Percentiles rank a stretch among this genome's conserved stretches.
Evolutionary conservation across 768 basidiomycete genomes (phyloP).

Genomic region (Amylocystis lapponica): DNA sequence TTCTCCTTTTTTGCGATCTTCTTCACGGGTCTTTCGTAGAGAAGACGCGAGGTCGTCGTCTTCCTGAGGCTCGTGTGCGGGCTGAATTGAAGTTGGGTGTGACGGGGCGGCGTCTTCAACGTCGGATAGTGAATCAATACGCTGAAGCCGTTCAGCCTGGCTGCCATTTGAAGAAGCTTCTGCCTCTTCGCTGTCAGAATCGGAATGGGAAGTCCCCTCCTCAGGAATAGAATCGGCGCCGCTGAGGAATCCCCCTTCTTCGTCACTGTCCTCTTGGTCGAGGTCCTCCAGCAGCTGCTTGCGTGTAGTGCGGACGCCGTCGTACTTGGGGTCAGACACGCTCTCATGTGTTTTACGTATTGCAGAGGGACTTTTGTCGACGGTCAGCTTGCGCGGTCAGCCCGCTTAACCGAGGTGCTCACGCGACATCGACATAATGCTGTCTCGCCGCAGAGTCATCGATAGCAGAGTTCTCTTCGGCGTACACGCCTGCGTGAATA

Average conservation of each 20-base stretch:
- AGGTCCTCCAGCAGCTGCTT: constrained; percentile 45
- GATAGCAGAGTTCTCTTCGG: constrained; percentile 34
- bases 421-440: constrained; percentile 89
- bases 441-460: constrained; percentile 42
- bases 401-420: constrained; percentile 24
- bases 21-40: constrained; percentile 55
- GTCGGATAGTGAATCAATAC: background rate
- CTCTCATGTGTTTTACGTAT: constrained; percentile 61
- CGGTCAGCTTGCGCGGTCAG: too few relatives aligned
- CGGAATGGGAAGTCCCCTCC: constrained; percentile 14
- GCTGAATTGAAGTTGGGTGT: background rate
- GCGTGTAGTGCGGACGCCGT: constrained; percentile 59
- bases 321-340: constrained; percentile 75
- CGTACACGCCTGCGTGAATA: constrained; percentile 39
- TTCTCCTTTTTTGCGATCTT: constrained; percentile 75
- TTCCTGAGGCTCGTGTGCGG: constrained; percentile 11
- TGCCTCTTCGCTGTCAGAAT: constrained; percentile 14
- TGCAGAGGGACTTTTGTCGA: constrained; percentile 61
- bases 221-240: background rate
- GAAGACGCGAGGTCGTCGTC: constrained; percentile 44
- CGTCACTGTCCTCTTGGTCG: constrained; percentile 15
- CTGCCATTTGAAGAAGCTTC: constrained; percentile 3
- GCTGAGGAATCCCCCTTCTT: constrained; percentile 1
- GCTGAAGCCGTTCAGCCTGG: constrained; percentile 8
- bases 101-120: background rate